Conservation (phyloP, 352 stramenopile genomes). For the Blastocystis sp. region DNA sequence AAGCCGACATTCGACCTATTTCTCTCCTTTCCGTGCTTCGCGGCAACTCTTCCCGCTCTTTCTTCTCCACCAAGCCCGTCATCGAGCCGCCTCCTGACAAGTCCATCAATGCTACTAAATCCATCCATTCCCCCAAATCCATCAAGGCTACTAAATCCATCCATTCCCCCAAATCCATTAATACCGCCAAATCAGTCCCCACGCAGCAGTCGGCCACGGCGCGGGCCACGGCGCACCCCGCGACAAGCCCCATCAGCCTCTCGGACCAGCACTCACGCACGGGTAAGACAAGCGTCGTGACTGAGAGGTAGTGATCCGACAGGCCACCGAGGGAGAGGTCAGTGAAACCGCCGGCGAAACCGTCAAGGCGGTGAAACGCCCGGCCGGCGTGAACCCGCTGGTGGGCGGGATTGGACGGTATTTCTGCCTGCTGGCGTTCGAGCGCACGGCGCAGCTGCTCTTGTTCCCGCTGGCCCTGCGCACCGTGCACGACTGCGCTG, state of each 20-base stretch:
- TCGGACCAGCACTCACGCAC: not conserved
- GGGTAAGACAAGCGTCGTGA: too few species aligned
- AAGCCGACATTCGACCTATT: conserved; percentile 28
- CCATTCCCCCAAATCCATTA: not conserved
- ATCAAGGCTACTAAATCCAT: not conserved
- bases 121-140: not conserved
- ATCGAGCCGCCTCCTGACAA: not conserved
- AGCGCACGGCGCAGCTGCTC: conserved; percentile 3
- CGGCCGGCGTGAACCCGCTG: conserved; percentile 7
- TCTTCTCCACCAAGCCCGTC: not conserved
- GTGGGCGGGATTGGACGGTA: conserved; percentile 27
- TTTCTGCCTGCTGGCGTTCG: conserved; percentile 22
- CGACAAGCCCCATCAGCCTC: conserved; percentile 14
- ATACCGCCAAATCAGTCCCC: too few species aligned
- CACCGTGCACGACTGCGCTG: not conserved
- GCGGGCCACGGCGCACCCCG: not conserved
- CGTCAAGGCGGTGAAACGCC: too few species aligned
- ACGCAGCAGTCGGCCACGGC: too few species aligned
- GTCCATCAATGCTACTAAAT: not conserved
- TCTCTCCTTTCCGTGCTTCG: conserved; percentile 11
- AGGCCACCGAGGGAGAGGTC: too few species aligned
- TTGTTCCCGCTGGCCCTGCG: conserved; percentile 29
- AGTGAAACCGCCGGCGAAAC: too few species aligned
- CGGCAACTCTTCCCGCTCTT: not conserved
- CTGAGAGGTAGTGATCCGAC: too few species aligned